phyloP scores from a whole-genome alignment of 805 yeast genomes.

The Grigorovia transvaalensis region DNA sequence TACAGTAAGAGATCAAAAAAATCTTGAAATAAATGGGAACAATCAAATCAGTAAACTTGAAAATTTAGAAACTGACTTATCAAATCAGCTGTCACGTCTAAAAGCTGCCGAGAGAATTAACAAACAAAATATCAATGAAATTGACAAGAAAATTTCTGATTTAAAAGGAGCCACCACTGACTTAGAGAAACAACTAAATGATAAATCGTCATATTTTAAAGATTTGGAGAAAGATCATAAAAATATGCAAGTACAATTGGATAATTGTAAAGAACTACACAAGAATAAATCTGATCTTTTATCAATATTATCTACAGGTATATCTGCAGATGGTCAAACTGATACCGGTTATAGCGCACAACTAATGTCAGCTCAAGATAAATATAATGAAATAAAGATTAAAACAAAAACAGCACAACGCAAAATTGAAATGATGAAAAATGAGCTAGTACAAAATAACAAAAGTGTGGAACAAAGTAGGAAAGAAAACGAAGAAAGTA shows the following conservation, averaged over 20 bases:
- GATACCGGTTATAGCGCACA: conserved; percentile 74
- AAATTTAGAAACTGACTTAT: conserved; percentile 39
- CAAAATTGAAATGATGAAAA: conserved; percentile 45
- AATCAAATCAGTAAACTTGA: conserved; percentile 53
- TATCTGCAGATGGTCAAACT: conserved; percentile 67
- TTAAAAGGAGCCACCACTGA: neutral
- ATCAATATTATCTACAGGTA: conserved; percentile 77
- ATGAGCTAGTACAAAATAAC: conserved; percentile 37
- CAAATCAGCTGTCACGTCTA: conserved; percentile 58
- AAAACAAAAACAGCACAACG: conserved; percentile 48
- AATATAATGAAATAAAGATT: conserved; percentile 43
- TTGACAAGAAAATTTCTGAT: conserved; percentile 23
- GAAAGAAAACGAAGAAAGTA: conserved; percentile 34
- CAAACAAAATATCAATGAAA: conserved; percentile 48
- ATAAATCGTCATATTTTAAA: conserved; percentile 30
- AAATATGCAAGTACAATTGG: conserved; percentile 35
- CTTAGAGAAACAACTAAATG: conserved; percentile 25
- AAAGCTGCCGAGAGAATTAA: conserved; percentile 54
- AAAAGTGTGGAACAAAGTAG: conserved; percentile 46
- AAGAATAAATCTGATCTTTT: conserved; percentile 64
- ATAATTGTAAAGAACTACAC: conserved; percentile 36
- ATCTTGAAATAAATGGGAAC: conserved; percentile 49
- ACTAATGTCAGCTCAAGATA: conserved; percentile 49
- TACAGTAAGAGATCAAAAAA: conserved; percentile 41
- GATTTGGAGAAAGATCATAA: conserved; percentile 38